These are phyloP conservation scores for Paramecium pentaurelia DNA, from an alignment of 73 alveolate genomes.

Conservation along the genomic window DNA sequence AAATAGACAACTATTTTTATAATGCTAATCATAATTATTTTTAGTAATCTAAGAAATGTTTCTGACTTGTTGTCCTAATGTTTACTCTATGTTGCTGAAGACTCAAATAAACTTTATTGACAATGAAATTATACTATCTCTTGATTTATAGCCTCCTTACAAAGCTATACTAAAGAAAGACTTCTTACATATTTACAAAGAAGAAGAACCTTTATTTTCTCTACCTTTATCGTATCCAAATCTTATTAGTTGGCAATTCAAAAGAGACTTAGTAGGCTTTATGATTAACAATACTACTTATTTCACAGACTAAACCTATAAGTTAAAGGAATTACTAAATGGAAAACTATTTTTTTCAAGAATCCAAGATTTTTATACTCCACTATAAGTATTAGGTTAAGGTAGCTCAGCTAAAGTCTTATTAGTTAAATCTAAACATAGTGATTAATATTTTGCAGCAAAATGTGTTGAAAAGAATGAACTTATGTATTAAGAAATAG, in stretches of 20 bases:
- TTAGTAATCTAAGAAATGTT: not conserved
- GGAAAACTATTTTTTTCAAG: constrained; percentile 16
- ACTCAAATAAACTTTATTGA: not conserved
- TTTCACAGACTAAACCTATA: not conserved
- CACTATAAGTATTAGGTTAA: not conserved
- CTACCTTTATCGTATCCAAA: not conserved
- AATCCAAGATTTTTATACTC: constrained; percentile 4
- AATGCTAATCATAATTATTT: not conserved
- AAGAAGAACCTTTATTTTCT: not conserved
- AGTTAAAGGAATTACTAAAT: not conserved
- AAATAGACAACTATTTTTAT: not conserved
- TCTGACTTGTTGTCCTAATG: not conserved
- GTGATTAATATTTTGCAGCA: constrained; percentile 50
- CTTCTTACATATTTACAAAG: constrained; percentile 12
- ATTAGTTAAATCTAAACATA: constrained; percentile 2
- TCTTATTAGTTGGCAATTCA: not conserved
- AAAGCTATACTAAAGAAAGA: constrained; percentile 22
- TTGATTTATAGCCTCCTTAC: constrained; percentile 12
- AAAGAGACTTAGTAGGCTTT: not conserved
- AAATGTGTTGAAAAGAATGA: constrained; percentile 57
- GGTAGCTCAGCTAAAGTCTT: constrained; percentile 34
- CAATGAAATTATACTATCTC: not conserved
- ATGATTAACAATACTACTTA: not conserved
- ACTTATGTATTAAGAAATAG: constrained; percentile 30
- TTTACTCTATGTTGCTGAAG: not conserved